phyloP scores from a whole-genome alignment of 495 filamentous ascomycete genomes.

The Penicillium diatomitis region DNA sequence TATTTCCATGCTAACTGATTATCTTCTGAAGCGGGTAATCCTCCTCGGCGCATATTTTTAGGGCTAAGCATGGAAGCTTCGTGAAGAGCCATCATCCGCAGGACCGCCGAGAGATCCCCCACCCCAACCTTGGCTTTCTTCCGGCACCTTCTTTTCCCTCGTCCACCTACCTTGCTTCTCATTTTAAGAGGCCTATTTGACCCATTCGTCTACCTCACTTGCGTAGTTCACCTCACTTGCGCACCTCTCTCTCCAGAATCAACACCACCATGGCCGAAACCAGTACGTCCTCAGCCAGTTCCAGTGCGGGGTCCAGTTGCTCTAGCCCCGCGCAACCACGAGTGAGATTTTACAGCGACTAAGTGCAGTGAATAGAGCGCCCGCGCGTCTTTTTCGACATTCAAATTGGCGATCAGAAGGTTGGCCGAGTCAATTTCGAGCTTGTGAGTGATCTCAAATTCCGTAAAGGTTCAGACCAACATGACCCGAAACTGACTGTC shows the following conservation, averaged over 20 bases:
- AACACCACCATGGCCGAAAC: conserved; percentile 28
- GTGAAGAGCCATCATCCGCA: conserved; percentile 23
- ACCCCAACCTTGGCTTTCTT: conserved; percentile 3
- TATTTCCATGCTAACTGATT: not conserved
- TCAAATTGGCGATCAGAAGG: conserved; percentile 58
- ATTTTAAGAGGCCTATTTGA: too few relatives aligned
- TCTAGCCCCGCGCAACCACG: conserved; percentile 5
- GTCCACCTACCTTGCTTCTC: conserved; percentile 1
- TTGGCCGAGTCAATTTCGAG: conserved; percentile 74
- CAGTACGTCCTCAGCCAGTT: conserved; percentile 21
- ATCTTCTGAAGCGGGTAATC: not conserved
- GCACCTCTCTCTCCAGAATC: not conserved
- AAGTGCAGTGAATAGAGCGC: conserved; percentile 33
- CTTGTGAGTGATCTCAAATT: conserved; percentile 44
- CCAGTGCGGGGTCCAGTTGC: conserved; percentile 24
- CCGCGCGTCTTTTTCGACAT: conserved; percentile 86
- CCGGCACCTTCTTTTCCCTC: conserved; percentile 6
- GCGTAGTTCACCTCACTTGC: too few relatives aligned
- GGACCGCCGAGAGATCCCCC: conserved; percentile 1
- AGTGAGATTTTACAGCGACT: conserved; percentile 9
- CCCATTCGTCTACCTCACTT: too few relatives aligned
- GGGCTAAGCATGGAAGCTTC: conserved; percentile 35
- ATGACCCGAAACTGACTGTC: conserved; percentile 3
- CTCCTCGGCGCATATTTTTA: not conserved
- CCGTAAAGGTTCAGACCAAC: not conserved